Percentiles rank a stretch among this genome's conserved stretches.
phyloP scores from a whole-genome alignment of 1,284 basidiomycete species.

The Leccinum subrobustum region DNA sequence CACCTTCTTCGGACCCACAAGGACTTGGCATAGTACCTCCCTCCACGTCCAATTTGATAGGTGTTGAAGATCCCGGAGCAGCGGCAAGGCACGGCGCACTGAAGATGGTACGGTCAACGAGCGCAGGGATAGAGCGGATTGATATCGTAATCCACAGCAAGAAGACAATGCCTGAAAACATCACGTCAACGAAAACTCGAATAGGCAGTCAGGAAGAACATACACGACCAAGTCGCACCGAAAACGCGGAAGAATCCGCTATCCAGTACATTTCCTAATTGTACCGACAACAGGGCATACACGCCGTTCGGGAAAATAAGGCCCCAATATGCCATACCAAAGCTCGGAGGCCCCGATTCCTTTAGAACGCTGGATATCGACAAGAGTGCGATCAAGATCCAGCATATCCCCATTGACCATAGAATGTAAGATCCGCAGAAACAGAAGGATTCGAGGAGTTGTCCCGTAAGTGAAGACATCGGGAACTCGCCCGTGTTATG shows the following conservation, averaged over 20 bases:
- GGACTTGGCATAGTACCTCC: not conserved
- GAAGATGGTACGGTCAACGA: conserved; percentile 46
- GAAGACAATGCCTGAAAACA: conserved; percentile 38
- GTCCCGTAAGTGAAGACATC: conserved; percentile 33
- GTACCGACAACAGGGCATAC: conserved; percentile 45
- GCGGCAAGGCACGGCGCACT: conserved; percentile 39
- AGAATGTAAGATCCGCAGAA: conserved; percentile 42
- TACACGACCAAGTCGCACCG: conserved; percentile 38
- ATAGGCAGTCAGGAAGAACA: conserved; percentile 3
- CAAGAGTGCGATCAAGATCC: conserved; percentile 40
- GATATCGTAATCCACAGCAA: conserved; percentile 47
- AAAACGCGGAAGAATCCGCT: conserved; percentile 44
- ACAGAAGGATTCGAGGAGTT: conserved; percentile 40
- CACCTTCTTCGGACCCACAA: not conserved
- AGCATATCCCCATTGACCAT: conserved; percentile 48
- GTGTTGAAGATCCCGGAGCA: not conserved
- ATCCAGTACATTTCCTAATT: conserved; percentile 45
- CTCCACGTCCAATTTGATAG: conserved; percentile 15
- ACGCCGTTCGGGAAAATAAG: conserved; percentile 52
- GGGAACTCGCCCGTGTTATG: conserved; percentile 33
- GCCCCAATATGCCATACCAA: conserved; percentile 48
- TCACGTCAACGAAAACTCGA: conserved; percentile 5
- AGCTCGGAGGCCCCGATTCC: conserved; percentile 32
- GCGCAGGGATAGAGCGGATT: conserved; percentile 39
- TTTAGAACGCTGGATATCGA: conserved; percentile 34